A percentile compares a stretch with the other conserved stretches of the same genome.
phyloP scores from a whole-genome alignment of 352 stramenopile species.

The Elongisporangium prolatum region DNA sequence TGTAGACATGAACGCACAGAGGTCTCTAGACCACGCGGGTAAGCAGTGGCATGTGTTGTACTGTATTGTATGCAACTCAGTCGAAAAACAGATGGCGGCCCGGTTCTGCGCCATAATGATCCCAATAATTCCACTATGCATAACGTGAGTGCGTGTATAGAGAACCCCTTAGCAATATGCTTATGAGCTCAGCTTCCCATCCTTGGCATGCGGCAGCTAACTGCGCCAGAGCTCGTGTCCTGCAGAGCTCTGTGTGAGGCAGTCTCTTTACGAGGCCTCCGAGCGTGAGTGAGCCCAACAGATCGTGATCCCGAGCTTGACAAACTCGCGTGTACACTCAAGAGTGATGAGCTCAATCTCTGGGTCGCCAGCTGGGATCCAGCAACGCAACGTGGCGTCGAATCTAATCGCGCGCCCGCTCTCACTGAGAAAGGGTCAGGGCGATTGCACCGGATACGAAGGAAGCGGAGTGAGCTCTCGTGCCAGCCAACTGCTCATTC shows the following conservation, averaged over 20 bases:
- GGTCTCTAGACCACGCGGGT: not conserved
- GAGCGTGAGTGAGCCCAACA: not conserved
- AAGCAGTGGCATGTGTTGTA: not conserved
- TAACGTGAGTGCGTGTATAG: not conserved
- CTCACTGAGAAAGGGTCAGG: not conserved
- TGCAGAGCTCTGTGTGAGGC: not conserved
- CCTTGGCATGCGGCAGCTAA: too few relatives aligned
- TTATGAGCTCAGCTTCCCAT: not conserved
- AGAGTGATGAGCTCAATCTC: not conserved
- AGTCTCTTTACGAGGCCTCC: not conserved
- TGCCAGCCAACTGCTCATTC: slow-evolving; percentile 12
- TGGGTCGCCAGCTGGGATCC: not conserved
- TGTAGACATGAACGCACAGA: not conserved
- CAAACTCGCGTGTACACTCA: not conserved
- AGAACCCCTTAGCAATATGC: not conserved
- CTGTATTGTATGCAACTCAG: not conserved
- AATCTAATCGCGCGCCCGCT: not conserved
- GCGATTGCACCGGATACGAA: not conserved
- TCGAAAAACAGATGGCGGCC: not conserved
- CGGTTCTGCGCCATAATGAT: not conserved
- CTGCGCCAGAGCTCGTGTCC: too few relatives aligned
- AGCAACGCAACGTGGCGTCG: not conserved
- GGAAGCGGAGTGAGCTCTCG: not conserved
- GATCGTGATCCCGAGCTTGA: not conserved
- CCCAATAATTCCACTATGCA: not conserved